These are phyloP conservation scores for Taphrina communis DNA, from an alignment of 1,139 yeast genomes.

Conservation along the genomic window DNA sequence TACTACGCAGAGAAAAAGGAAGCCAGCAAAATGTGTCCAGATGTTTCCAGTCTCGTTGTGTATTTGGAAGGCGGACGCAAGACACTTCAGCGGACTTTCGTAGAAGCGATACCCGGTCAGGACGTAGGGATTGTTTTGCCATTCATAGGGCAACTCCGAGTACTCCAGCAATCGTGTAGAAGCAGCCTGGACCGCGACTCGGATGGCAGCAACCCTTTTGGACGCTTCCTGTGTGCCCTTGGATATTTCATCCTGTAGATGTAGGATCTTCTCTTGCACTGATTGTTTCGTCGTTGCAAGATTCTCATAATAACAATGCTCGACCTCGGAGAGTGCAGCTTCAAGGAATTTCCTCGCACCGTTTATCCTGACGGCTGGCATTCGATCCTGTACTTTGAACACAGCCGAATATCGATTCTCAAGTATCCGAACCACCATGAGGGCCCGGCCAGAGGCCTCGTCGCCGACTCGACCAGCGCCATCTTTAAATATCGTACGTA, in stretches of 20 bases:
- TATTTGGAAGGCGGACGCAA: slow-evolving; percentile 62
- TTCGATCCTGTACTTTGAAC: not conserved
- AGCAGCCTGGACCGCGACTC: slow-evolving; percentile 34
- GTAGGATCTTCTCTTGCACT: slow-evolving; percentile 30
- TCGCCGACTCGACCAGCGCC: slow-evolving; percentile 37
- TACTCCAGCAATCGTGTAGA: slow-evolving; percentile 66
- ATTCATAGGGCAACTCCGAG: slow-evolving; percentile 86
- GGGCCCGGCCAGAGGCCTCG: slow-evolving; percentile 32
- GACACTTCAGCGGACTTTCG: slow-evolving; percentile 65
- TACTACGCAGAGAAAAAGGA: slow-evolving; percentile 63
- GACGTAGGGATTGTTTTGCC: slow-evolving; percentile 91
- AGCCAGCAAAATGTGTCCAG: slow-evolving; percentile 88
- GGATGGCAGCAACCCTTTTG: slow-evolving; percentile 32
- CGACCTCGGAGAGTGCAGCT: slow-evolving; percentile 28
- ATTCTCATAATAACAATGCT: slow-evolving; percentile 24
- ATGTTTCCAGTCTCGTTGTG: slow-evolving; percentile 93
- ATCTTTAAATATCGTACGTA: slow-evolving; percentile 32
- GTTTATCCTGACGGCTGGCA: slow-evolving; percentile 27
- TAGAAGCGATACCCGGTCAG: slow-evolving; percentile 85
- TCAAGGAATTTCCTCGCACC: slow-evolving; percentile 38
- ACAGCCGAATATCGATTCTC: slow-evolving; percentile 34
- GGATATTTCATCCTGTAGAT: slow-evolving; percentile 32
- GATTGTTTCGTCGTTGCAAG: slow-evolving; percentile 18
- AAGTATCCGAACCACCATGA: slow-evolving; percentile 21
- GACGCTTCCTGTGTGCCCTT: slow-evolving; percentile 35